Evolutionary conservation across 1,284 basidiomycete species (phyloP), one percentile per base, ranked within the genome.

Genomic region (Golubevia sp.): DNA sequence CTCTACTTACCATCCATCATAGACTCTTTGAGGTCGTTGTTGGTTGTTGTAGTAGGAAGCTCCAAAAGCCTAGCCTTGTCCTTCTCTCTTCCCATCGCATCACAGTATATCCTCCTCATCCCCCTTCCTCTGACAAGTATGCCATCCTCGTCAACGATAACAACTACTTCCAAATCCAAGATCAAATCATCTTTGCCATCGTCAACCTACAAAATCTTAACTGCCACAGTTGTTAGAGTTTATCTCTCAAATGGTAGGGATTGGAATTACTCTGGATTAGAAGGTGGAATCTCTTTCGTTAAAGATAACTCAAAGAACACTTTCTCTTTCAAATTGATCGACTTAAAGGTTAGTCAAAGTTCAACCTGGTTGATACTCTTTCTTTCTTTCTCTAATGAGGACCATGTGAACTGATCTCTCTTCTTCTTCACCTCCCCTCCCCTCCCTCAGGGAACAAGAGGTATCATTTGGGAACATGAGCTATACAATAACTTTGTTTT

Each of bases 381-480:
- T n/a, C n/a, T n/a, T n/a, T n/a, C n/a, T n/a, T n/a, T n/a, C n/a
- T n/a, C n/a, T n/a, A n/a, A n/a, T n/a, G n/a, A n/a, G n/a, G n/a
- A n/a, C n/a, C n/a, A n/a, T n/a, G n/a, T n/a, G n/a, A 3, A 18
- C 52, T 58, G 4, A 61, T 61, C 23, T 38, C 4, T 1, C 57
- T 18, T 8, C 11, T 54, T 13, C 52, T n/a, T n/a, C n/a, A n/a
- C n/a, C n/a, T n/a, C n/a, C n/a, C n/a, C n/a, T 1, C 53, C 55
- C 23, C 24, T 23, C 13, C 30, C 13, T 11, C 70, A 86, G 76
- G 92, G 93, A 13, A 93, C 91, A 1, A 86, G 92, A 57, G 94
- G 94, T 8, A 88, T 95, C 27, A 89, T 95, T 51, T 99, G 96
- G 96, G 90, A 94, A 69, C 93, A 97, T 74, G 94, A 97, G 82